Evolutionary conservation across 352 stramenopile genomes (phyloP), one percentile per base, ranked within the genome.

Genomic region (Globisporangium radiosum): DNA sequence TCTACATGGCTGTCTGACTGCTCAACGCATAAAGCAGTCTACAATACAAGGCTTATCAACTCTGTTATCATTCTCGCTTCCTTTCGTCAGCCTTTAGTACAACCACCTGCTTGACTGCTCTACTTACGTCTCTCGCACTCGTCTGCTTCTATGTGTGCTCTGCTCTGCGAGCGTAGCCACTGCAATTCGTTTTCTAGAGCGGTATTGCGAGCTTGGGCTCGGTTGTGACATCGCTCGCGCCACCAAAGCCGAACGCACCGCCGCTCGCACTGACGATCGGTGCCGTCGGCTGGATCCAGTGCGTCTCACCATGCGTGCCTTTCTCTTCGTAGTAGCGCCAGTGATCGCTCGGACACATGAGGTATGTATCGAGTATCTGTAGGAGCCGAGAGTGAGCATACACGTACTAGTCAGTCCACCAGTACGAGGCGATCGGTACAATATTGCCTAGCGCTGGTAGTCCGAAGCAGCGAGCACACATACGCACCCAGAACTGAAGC

Each of bases 401-500:
- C 25, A 25, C 2, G 25, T 25, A 25, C 25, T 25, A 25, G 25
- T 25, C 25, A 25, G 25, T 25, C 25, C 25, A 25, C 48, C 8
- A 48, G 52, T 45, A 11, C 17, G 43, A 25, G 1, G 25, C 25
- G 25, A 25, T 25, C 25, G 25, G 25, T 25, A 1, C 25, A 25
- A 25, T 25, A 25, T 25, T 25, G 25, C 25, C 25, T 25, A 25
- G 25, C 25, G 25, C 25, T 25, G 25, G 25, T 25, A 25, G 25
- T 25, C 25, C 2, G 25, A 25, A 25, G 25, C 25, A 25, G 25
- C 25, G 25, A 25, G 25, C 25, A 25, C 5, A 19, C 5, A 13
- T 1, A 17, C 71, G 10, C 64, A 85, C 72, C 81, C 83, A 93
- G 61, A 92, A 90, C 58, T 91, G 83, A 42, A 83, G 69, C 36